Conservation (phyloP, 345 rosid genomes). For the Hypericum androsaemum region DNA sequence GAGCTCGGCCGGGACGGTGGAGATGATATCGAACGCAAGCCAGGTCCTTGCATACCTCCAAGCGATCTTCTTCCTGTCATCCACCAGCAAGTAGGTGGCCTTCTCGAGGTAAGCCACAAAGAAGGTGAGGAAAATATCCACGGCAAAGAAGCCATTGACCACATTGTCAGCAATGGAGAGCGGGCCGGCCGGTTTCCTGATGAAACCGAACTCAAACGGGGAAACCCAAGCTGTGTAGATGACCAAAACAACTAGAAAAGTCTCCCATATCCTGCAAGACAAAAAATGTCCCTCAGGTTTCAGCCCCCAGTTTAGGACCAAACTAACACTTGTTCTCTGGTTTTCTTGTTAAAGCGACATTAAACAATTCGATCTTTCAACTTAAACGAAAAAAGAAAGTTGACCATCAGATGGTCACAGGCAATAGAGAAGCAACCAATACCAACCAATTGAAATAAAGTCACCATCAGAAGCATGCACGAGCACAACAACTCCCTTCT, state of each 20-base stretch:
- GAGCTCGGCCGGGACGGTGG: conserved; percentile 72
- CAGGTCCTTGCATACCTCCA: conserved; percentile 70
- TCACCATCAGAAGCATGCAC: too few relatives aligned
- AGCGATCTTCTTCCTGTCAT: conserved; percentile 58
- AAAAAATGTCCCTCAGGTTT: not conserved
- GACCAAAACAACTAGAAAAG: conserved; percentile 60
- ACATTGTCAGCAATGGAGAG: conserved; percentile 61
- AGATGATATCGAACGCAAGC: conserved; percentile 64
- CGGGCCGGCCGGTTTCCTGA: conserved; percentile 37
- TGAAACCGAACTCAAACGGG: conserved; percentile 86
- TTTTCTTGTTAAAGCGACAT: too few relatives aligned
- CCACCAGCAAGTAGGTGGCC: conserved; percentile 57
- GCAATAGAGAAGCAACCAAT: too few relatives aligned
- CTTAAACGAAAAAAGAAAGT: too few relatives aligned
- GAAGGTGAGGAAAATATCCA: conserved; percentile 74
- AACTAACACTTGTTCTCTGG: not conserved
- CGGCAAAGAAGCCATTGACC: conserved; percentile 81
- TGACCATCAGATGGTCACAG: too few relatives aligned
- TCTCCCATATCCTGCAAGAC: conserved; percentile 69
- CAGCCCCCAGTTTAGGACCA: conserved; percentile 19
- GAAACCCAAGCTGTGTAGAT: conserved; percentile 90
- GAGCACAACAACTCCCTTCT: too few relatives aligned
- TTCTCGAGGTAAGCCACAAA: conserved; percentile 79
- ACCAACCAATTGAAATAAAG: too few relatives aligned
- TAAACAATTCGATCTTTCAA: too few relatives aligned